phyloP scores from a whole-genome alignment of 108 stramenopile species.

The Epithemia pelagica region DNA sequence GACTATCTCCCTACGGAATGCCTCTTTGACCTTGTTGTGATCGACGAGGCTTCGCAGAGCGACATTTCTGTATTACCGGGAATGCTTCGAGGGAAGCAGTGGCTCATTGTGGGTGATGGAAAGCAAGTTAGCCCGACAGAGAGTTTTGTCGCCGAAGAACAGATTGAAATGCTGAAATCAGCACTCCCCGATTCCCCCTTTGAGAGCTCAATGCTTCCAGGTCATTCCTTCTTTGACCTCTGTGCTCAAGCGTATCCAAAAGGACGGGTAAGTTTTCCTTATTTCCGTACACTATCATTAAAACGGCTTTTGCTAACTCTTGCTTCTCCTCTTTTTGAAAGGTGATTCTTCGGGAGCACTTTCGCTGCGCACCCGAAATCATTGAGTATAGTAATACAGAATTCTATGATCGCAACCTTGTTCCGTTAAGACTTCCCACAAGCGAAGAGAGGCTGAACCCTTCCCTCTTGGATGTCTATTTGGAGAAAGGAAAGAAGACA shows the following conservation, averaged over 20 bases:
- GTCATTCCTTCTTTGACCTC: slow-evolving; percentile 54
- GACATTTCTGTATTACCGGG: slow-evolving; percentile 48
- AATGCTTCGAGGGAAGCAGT: slow-evolving; percentile 56
- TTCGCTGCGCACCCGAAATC: slow-evolving; percentile 56
- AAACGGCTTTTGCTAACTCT: too few species aligned
- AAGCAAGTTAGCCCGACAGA: slow-evolving; percentile 61
- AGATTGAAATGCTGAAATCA: slow-evolving; percentile 37
- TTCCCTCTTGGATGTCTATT: slow-evolving; percentile 37
- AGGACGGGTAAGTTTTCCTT: slow-evolving; percentile 24
- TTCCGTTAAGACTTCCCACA: slow-evolving; percentile 49
- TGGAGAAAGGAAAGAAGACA: slow-evolving; percentile 30
- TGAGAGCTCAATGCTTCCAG: slow-evolving; percentile 37
- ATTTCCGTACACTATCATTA: too few species aligned
- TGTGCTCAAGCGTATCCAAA: slow-evolving; percentile 55
- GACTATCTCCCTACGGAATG: slow-evolving; percentile 52
- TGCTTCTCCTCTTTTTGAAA: too few species aligned
- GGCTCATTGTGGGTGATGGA: slow-evolving; percentile 69
- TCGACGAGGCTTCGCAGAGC: slow-evolving; percentile 60
- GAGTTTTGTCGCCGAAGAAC: slow-evolving; percentile 47
- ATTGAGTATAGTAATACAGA: slow-evolving; percentile 46
- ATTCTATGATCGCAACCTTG: slow-evolving; percentile 36
- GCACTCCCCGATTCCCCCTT: slow-evolving; percentile 40
- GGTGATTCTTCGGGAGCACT: slow-evolving; percentile 50
- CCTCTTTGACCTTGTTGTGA: slow-evolving; percentile 53
- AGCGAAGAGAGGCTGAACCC: slow-evolving; percentile 31